Evolutionary conservation across 768 basidiomycete genomes (phyloP), one percentile per base, ranked within the genome.

Genomic region (Leucosporidium scottii): DNA sequence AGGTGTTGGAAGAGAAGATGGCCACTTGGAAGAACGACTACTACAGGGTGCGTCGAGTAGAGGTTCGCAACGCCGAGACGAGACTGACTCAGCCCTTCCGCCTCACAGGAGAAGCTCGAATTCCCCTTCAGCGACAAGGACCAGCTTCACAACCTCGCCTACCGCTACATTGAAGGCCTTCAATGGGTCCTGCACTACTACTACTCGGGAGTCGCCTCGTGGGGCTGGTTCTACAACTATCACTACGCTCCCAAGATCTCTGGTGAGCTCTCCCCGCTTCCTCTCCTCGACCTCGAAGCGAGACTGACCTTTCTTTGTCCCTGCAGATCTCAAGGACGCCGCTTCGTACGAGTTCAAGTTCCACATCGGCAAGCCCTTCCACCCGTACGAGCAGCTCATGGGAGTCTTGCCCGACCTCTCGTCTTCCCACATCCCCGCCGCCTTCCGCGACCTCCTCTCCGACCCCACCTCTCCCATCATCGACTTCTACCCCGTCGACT

Each of bases 151-250:
- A 81, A 85, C 58, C 81, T 99, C 62, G 82, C 85, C 18, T 93
- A 83, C 75, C 84, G 85, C 65, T 99, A 96, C 77, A 84, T 90
- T 23, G 91, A 98, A 76, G 96, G 96, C 1, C 79, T 99, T 69
- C 96, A 99, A 76, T 98, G 94, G 96, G 92, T 98, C 39, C 90
- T 99, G 88, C 89, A 92, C 76, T 99, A 99, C 78, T 99, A 99
- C 78, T 98, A 97, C 78, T 85, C 89, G 69, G 96, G 96, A 8
- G 93, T 98, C 23, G 89, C 92, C 8, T 93, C 91, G 21, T 99
- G 96, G 96, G 85, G 90, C 27, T 98, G 96, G 96, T 99, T 94
- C 81, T 98, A 98, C 79, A 82, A 93, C 78, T 98, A 97, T 77
- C 94, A 99, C 77, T 99, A 93, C 77, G 89, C 96, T 0, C 96